A percentile compares a stretch with the other conserved stretches of the same genome.
Conservation (phyloP, 768 basidiomycete genomes). For the Fistulinella prunicolor region DNA sequence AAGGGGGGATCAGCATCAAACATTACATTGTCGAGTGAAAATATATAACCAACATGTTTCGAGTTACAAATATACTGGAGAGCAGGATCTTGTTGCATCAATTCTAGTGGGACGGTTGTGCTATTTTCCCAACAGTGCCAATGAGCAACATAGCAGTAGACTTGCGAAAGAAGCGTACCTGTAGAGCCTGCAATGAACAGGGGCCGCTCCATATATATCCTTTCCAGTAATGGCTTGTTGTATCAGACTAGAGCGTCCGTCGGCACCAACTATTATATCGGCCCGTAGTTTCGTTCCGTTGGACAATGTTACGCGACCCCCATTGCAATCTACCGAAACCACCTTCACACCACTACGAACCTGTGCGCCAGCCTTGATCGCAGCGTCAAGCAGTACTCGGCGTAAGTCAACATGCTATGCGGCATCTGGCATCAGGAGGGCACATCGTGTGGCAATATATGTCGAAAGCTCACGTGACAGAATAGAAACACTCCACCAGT, state of each 20-base stretch:
- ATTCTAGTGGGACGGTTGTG: constrained; percentile 38
- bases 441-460: not conserved
- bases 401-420: constrained; percentile 53
- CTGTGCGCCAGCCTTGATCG: constrained; percentile 45
- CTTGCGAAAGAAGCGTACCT: constrained; percentile 32
- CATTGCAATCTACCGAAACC: constrained; percentile 33
- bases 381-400: constrained; percentile 44
- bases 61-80: constrained; percentile 33
- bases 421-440: constrained; percentile 1
- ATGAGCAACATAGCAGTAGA: not conserved
- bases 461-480: constrained; percentile 40
- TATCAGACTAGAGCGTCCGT: constrained; percentile 49
- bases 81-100: constrained; percentile 40
- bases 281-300: constrained; percentile 43
- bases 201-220: constrained; percentile 26
- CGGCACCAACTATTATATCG: constrained; percentile 60
- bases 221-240: constrained; percentile 33
- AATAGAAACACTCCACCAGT: constrained; percentile 48
- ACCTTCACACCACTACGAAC: constrained; percentile 43
- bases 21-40: not conserved
- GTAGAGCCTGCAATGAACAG: constrained; percentile 39
- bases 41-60: constrained; percentile 13
- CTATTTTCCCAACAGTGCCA: constrained; percentile 23
- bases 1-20: not conserved
- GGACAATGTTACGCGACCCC: constrained; percentile 35